Evolutionary conservation across 2,329 filamentous ascomycete genomes (phyloP).

Genomic region (Colletotrichum orchidophilum): DNA sequence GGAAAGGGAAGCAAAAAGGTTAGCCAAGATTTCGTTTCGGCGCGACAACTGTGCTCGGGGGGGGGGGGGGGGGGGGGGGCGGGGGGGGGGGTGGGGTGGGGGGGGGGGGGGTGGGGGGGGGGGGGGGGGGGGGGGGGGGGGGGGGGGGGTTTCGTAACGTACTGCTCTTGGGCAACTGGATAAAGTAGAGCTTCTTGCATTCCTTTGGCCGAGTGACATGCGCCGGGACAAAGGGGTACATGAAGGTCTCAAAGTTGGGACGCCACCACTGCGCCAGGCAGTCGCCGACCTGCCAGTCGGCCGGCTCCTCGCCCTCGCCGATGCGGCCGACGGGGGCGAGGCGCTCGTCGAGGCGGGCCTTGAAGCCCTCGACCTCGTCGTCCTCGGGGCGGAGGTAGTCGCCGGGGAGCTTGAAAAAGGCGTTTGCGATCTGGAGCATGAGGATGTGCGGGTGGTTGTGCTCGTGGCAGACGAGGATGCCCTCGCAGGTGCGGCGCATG

Average conservation of each 20-base stretch:
- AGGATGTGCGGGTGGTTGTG: conserved; percentile 99
- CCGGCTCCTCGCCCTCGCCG: conserved; percentile 82
- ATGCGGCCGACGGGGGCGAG: conserved; percentile 90
- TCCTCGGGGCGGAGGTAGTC: conserved; percentile 92
- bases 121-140: too few species aligned
- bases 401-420: conserved; percentile 98
- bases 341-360: conserved; percentile 88
- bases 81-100: too few species aligned
- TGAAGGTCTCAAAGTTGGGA: conserved; percentile 99
- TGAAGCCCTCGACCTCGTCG: conserved; percentile 95
- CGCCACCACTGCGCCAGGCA: conserved; percentile 98
- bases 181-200: conserved; percentile 99
- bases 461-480: conserved; percentile 96
- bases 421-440: conserved; percentile 99
- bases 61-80: too few species aligned
- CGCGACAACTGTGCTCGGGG: too few species aligned
- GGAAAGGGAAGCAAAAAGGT: too few species aligned
- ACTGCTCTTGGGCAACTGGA: conserved; percentile 93
- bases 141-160: conserved; percentile 49
- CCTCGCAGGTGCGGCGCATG: conserved; percentile 97
- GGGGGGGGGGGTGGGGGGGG: too few species aligned
- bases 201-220: conserved; percentile 98
- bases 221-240: conserved; percentile 97
- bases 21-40: too few species aligned
- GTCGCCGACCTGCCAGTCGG: conserved; percentile 94